Evolutionary conservation across 768 basidiomycete species (phyloP).

Genomic region (Mycena rebaudengoi): DNA sequence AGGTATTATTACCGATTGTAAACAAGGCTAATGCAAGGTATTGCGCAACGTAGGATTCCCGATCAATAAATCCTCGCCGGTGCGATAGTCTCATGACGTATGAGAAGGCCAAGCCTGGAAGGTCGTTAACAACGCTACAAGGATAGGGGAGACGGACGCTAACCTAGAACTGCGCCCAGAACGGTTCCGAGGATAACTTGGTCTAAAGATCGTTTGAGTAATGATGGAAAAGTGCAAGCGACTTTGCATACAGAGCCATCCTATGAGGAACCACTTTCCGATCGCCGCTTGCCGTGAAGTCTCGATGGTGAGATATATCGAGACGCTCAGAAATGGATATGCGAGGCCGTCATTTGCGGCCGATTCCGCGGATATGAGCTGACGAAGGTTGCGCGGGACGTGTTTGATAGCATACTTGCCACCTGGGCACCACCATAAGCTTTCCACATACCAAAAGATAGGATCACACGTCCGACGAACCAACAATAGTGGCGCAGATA

Average conservation of each 20-base stretch:
- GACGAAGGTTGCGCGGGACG: conserved; percentile 80
- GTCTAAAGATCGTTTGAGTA: conserved; percentile 51
- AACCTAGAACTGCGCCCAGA: conserved; percentile 68
- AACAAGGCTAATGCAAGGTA: conserved; percentile 79
- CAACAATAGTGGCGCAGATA: conserved; percentile 85
- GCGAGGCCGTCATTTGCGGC: conserved; percentile 97
- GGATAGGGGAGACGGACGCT: neutral
- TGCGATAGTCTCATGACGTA: conserved; percentile 78
- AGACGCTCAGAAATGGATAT: conserved; percentile 89
- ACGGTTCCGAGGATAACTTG: conserved; percentile 80
- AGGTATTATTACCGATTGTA: conserved; percentile 59
- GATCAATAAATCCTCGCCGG: conserved; percentile 69
- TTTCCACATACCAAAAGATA: neutral
- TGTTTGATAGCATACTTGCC: conserved; percentile 75
- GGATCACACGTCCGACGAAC: conserved; percentile 43
- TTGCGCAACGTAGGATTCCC: conserved; percentile 89
- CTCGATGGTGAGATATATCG: conserved; percentile 87
- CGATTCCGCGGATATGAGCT: conserved; percentile 86
- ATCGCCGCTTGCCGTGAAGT: conserved; percentile 67
- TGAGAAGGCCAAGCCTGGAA: conserved; percentile 70
- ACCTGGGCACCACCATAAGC: no score
- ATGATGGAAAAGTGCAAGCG: conserved; percentile 26
- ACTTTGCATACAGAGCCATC: conserved; percentile 84
- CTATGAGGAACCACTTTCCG: conserved; percentile 86
- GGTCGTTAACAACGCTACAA: neutral